Evolutionary conservation across 1,284 basidiomycete genomes (phyloP).

Genomic region (Ustilago lituana): DNA sequence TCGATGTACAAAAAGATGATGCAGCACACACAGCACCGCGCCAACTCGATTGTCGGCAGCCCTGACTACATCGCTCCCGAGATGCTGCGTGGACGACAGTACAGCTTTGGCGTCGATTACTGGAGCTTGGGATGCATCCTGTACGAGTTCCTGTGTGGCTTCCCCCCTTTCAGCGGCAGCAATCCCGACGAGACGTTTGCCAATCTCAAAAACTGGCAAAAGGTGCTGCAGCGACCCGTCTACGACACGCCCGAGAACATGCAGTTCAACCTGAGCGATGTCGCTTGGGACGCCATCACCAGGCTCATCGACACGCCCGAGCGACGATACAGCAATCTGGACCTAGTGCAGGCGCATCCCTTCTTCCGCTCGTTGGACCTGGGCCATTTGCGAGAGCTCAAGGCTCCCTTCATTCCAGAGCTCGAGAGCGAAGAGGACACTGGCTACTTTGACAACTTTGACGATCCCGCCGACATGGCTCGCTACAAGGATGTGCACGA

Average conservation of each 20-base stretch:
- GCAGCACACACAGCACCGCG: conserved; percentile 84
- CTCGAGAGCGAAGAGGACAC: conserved; percentile 92
- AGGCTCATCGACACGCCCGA: conserved; percentile 81
- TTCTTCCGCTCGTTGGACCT: conserved; percentile 85
- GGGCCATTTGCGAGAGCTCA: conserved; percentile 78
- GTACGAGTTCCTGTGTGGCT: conserved; percentile 87
- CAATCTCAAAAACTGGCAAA: conserved; percentile 97
- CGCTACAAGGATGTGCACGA: conserved; percentile 91
- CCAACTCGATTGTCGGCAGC: conserved; percentile 96
- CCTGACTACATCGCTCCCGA: conserved; percentile 87
- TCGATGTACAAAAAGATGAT: conserved; percentile 94
- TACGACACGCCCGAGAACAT: conserved; percentile 96
- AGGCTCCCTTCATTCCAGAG: conserved; percentile 94
- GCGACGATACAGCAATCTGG: conserved; percentile 79
- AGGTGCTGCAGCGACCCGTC: conserved; percentile 85
- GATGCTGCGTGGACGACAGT: conserved; percentile 91
- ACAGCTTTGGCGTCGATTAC: conserved; percentile 94
- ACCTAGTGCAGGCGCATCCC: conserved; percentile 79
- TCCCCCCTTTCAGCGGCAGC: conserved; percentile 95
- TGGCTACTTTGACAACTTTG: conserved; percentile 98
- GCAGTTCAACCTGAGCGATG: conserved; percentile 93
- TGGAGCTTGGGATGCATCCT: conserved; percentile 99
- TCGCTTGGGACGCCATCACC: conserved; percentile 95
- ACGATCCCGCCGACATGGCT: conserved; percentile 90
- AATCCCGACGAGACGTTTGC: conserved; percentile 99